Conservation (phyloP, 2,329 filamentous ascomycete species). For the Colletotrichum phormii region DNA sequence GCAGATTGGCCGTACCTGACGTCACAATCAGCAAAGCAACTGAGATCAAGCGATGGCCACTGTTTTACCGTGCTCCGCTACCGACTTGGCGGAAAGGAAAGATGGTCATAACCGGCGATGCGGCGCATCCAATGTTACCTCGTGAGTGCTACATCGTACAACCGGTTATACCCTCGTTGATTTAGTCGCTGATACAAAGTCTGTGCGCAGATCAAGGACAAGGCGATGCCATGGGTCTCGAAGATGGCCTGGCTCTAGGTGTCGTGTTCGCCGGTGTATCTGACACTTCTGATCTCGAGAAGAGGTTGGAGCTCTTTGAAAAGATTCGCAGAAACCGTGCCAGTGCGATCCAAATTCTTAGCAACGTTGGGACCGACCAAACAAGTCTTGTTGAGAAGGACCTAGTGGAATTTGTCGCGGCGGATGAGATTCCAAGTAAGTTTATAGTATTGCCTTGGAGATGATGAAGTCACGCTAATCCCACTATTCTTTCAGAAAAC, state of each 20-base stretch:
- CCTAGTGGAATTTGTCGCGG: slow-evolving; percentile 42
- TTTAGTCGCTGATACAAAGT: neutral
- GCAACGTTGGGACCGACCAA: slow-evolving; percentile 50
- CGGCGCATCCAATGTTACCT: slow-evolving; percentile 52
- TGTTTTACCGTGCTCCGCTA: slow-evolving; percentile 48
- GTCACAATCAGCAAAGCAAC: slow-evolving; percentile 45
- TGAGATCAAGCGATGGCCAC: slow-evolving; percentile 49
- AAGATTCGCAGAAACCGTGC: slow-evolving; percentile 43
- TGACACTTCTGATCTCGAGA: slow-evolving; percentile 38
- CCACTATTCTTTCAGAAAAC: neutral
- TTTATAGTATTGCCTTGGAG: neutral
- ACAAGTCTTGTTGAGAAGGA: slow-evolving; percentile 43
- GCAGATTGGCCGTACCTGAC: neutral
- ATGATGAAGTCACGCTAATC: neutral
- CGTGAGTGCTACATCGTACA: slow-evolving; percentile 40
- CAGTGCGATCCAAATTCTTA: slow-evolving; percentile 52
- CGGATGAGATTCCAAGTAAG: slow-evolving; percentile 47
- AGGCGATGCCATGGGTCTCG: slow-evolving; percentile 49
- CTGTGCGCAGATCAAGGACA: slow-evolving; percentile 50
- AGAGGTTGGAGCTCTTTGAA: slow-evolving; percentile 42
- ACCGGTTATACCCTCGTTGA: neutral
- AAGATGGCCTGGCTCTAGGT: slow-evolving; percentile 49
- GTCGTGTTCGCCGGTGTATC: slow-evolving; percentile 42
- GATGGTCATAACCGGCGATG: slow-evolving; percentile 49
- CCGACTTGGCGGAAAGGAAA: slow-evolving; percentile 47